Conservation (phyloP, 2,329 filamentous ascomycete genomes). For the Pseudogymnoascus sp. region DNA sequence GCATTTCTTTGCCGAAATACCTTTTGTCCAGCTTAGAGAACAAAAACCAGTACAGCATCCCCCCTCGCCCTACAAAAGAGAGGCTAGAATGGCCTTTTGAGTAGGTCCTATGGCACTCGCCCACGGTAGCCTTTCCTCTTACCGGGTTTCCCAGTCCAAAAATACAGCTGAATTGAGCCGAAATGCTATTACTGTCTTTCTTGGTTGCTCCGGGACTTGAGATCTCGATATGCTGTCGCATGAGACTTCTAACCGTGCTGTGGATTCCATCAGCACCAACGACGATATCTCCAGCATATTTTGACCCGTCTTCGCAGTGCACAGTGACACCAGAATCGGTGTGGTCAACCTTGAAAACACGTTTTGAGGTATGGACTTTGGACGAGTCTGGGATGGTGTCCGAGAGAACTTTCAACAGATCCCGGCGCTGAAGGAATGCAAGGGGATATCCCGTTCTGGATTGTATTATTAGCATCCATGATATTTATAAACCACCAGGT, state of each 20-base stretch:
- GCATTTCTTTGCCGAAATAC: not conserved
- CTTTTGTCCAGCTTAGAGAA: not conserved
- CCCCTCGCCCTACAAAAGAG: slow-evolving; percentile 13
- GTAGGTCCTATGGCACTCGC: slow-evolving; percentile 11
- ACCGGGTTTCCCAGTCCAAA: slow-evolving; percentile 18
- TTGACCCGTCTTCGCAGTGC: slow-evolving; percentile 19
- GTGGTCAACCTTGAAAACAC: slow-evolving; percentile 13
- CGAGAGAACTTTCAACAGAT: slow-evolving; percentile 12
- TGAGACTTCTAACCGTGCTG: slow-evolving; percentile 12
- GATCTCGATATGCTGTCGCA: not conserved
- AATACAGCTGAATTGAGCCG: slow-evolving; percentile 21
- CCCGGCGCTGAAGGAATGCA: slow-evolving; percentile 8
- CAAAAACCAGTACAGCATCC: slow-evolving; percentile 13
- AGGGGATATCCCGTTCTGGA: slow-evolving; percentile 19
- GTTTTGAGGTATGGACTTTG: slow-evolving; percentile 18
- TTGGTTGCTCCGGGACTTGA: not conserved
- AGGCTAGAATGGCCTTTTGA: slow-evolving; percentile 13
- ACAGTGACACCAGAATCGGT: slow-evolving; percentile 13
- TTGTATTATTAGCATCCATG: not conserved
- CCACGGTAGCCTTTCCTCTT: not conserved
- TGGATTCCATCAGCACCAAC: slow-evolving; percentile 25
- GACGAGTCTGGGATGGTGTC: slow-evolving; percentile 17
- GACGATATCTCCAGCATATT: slow-evolving; percentile 19
- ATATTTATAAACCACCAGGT: not conserved
- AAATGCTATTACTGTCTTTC: slow-evolving; percentile 16